Base-by-base conservation (phyloP, 176 grass and related monocot species). In the Hyparrhenia diplandra region DNA sequence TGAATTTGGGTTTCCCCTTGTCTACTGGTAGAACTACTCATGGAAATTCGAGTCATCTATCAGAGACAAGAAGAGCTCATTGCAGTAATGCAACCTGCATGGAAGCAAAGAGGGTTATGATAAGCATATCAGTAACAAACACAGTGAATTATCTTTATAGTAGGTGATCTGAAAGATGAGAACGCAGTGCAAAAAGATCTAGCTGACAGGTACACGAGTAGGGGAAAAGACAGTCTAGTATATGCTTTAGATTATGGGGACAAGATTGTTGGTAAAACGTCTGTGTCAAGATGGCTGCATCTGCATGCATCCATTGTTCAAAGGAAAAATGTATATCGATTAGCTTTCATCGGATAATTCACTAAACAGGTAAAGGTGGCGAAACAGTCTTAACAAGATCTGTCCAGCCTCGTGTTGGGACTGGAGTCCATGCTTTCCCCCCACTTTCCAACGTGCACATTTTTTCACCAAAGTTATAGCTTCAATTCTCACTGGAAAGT, bases 141-240 rank as follows among this genome's bases (percentile, higher is more conserved):
- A 52, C 36, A 83, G 57, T 23, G 67, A 32, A 27, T 13, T 41
- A 43, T 35, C 70, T 81, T 75, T 81, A 84, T 84, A 84, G 69
- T 55, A n/a, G 60, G 66, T 76, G 65, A 21, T 4, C 43, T 75
- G 5, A 43, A 58, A 36, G 21, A 73, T 78, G 25, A 57, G 46
- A 60, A 73, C 10, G 35, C 21, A 59, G 25, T 18, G 68, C 10
- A 78, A 17, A 45, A 37, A 60, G 30, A 74, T 79, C 80, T 29
- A 47, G 55, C n/a, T 67, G 86, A 74, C 23, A 51, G 47, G 37
- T 40, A 74, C 75, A 52, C 34, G 69, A 75, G 82, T 75, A 25
- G 76, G 81, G 76, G 61, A 68, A 84, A 88, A 88, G 75, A 57
- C n/a, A 16, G 64, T 70, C 64, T 63, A 61, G 23, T 24, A 21